Evolutionary conservation across 805 yeast genomes (phyloP).

Genomic region (Metahyphopichia silvanorum): DNA sequence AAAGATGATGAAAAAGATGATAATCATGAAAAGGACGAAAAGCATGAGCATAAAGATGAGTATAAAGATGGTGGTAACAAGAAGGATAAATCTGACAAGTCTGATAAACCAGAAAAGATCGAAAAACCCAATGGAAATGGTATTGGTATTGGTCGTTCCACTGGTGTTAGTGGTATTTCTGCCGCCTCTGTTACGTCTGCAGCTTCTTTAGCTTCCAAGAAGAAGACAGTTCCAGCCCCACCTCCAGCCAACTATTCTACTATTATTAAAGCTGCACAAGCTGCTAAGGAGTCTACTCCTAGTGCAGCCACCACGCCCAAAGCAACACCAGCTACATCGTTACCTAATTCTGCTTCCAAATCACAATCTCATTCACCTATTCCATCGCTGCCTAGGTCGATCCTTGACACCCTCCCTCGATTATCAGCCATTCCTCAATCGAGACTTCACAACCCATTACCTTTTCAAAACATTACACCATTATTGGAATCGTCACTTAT

Average conservation of each 20-base stretch:
- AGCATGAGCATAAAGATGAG: slow-evolving; percentile 1
- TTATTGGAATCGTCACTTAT: slow-evolving; percentile 74
- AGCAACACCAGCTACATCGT: slow-evolving; percentile 1
- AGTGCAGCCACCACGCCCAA: slow-evolving; percentile 11
- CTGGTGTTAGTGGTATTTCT: too few species aligned
- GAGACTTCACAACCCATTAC: slow-evolving; percentile 50
- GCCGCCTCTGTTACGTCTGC: too few species aligned
- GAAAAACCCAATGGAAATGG: too few species aligned
- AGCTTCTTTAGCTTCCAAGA: slow-evolving; percentile 14
- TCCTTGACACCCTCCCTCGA: slow-evolving; percentile 20
- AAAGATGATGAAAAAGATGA: too few species aligned
- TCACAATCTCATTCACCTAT: slow-evolving; percentile 12
- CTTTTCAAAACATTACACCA: slow-evolving; percentile 50
- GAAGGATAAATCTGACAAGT: too few species aligned
- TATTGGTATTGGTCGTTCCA: too few species aligned
- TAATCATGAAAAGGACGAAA: slow-evolving; percentile 1
- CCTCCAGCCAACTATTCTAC: slow-evolving; percentile 24
- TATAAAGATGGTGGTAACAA: too few species aligned
- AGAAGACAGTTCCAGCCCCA: slow-evolving; percentile 9
- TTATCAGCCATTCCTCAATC: slow-evolving; percentile 30
- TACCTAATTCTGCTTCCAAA: background rate
- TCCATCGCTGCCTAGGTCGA: slow-evolving; percentile 11
- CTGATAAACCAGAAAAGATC: too few species aligned
- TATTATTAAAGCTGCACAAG: slow-evolving; percentile 20
- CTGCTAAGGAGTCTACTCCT: slow-evolving; percentile 6